Conservation (phyloP, 768 basidiomycete species). For the Termitomyces sp. region DNA sequence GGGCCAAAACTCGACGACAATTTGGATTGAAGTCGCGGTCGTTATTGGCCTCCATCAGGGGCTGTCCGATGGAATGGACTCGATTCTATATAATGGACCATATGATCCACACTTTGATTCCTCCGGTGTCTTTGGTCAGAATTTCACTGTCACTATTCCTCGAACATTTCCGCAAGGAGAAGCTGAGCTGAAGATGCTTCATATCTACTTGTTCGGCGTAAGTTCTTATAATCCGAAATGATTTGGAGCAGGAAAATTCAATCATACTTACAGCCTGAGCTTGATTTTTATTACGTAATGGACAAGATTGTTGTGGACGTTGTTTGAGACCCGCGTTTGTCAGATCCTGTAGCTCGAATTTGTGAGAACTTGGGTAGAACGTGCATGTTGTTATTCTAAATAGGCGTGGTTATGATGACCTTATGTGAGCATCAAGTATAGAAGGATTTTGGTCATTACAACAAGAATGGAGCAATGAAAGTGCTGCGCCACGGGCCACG, state of each 20-base stretch:
- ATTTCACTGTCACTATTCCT: conserved; percentile 39
- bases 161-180: conserved; percentile 18
- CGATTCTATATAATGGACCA: conserved; percentile 41
- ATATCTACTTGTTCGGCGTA: conserved; percentile 34
- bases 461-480: too few species aligned
- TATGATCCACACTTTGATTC: conserved; percentile 29
- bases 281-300: conserved; percentile 23
- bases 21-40: conserved; percentile 40
- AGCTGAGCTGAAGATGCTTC: conserved; percentile 30
- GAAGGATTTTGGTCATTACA: too few species aligned
- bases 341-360: too few species aligned
- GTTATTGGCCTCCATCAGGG: conserved; percentile 33
- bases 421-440: too few species aligned
- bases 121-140: conserved; percentile 28
- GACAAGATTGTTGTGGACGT: conserved; percentile 23
- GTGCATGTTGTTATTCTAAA: too few species aligned
- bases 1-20: conserved; percentile 30
- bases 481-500: too few species aligned
- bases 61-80: conserved; percentile 27
- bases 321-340: neutral
- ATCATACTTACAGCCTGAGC: conserved; percentile 22
- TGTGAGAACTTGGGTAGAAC: too few species aligned
- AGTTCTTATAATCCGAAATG: conserved; percentile 12
- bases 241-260: neutral
- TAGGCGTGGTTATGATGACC: too few species aligned